Conservation (phyloP, 306 rosid genomes). For the Heteromeles arbutifolia region DNA sequence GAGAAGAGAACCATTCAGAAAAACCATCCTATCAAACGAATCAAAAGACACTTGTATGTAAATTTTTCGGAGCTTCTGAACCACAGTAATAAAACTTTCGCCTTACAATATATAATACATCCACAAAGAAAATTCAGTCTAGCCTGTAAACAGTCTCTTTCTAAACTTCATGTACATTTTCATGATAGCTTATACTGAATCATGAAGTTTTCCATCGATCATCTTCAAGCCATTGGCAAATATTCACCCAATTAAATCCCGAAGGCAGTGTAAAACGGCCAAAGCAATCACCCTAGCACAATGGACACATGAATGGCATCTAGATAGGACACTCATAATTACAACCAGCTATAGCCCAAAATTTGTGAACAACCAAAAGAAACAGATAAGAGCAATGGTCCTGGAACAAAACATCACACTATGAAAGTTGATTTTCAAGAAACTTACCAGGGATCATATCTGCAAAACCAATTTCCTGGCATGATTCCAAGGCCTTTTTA, state of each 20-base stretch:
- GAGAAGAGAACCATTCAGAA: background rate
- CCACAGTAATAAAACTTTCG: background rate
- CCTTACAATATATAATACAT: background rate
- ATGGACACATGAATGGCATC: background rate
- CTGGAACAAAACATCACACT: background rate
- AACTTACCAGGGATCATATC: conserved; percentile 42
- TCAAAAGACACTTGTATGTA: background rate
- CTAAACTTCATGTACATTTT: background rate
- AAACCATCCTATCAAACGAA: background rate
- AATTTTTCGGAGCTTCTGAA: background rate
- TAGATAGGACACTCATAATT: background rate
- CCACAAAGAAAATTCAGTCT: background rate
- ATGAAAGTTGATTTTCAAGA: conserved; percentile 1
- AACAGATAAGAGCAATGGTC: background rate
- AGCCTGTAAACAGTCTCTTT: background rate
- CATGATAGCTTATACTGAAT: too few species aligned
- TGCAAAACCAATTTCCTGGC: conserved; percentile 29
- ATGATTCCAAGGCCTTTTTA: conserved; percentile 35
- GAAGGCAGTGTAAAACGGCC: background rate
- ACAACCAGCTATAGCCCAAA: conserved; percentile 13
- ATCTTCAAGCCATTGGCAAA: background rate
- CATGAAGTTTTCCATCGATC: background rate
- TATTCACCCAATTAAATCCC: background rate
- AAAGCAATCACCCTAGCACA: conserved; percentile 6
- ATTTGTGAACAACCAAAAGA: conserved; percentile 9